These are phyloP conservation scores for Acacia crassicarpa DNA, from an alignment of 306 rosid species.

Conservation along the genomic window DNA sequence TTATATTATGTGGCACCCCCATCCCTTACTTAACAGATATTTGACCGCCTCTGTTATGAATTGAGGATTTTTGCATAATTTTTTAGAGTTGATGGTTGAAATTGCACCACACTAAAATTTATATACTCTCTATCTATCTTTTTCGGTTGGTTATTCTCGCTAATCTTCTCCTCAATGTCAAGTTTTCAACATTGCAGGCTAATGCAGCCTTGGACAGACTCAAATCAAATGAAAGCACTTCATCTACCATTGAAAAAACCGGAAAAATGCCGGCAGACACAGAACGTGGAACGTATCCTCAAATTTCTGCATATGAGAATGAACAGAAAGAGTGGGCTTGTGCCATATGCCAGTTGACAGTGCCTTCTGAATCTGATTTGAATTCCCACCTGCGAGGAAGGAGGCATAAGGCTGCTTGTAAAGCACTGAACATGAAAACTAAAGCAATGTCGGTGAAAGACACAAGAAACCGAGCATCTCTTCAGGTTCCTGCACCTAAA, in stretches of 20 bases:
- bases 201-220: conserved; percentile 4
- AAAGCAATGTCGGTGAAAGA: neutral
- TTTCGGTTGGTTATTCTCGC: neutral
- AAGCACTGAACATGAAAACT: too few relatives aligned
- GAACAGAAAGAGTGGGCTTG: conserved; percentile 54
- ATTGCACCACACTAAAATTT: too few relatives aligned
- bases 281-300: conserved; percentile 20
- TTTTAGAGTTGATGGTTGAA: too few relatives aligned
- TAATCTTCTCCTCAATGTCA: neutral
- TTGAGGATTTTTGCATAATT: too few relatives aligned
- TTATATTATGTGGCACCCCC: too few relatives aligned
- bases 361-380: neutral
- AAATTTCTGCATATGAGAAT: conserved; percentile 17
- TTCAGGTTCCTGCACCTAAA: conserved; percentile 13
- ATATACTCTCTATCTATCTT: neutral
- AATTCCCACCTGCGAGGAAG: neutral
- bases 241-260: conserved; percentile 3
- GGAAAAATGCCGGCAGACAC: neutral
- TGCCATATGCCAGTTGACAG: conserved; percentile 44
- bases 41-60: too few relatives aligned
- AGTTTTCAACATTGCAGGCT: conserved; percentile 34
- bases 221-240: conserved; percentile 14
- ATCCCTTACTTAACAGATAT: too few relatives aligned
- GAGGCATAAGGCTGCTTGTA: too few relatives aligned
- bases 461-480: conserved; percentile 24